These are phyloP conservation scores for Phytopythium boreale DNA, from an alignment of 352 stramenopile genomes.

Conservation along the genomic window DNA sequence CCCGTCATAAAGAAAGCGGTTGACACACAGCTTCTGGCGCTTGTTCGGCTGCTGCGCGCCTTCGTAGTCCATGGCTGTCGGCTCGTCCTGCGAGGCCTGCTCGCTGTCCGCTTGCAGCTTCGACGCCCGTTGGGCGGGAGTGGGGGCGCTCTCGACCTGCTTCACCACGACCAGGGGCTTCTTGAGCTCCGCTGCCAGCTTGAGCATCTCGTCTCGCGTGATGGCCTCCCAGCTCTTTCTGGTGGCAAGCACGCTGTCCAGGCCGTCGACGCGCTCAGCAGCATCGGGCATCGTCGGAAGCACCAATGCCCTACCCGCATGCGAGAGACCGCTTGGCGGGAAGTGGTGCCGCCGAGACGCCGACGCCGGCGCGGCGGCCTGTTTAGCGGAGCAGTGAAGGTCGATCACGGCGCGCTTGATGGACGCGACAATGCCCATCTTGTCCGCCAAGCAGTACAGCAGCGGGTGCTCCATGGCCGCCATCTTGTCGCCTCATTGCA, in stretches of 20 bases:
- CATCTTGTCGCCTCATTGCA: constrained; percentile 19
- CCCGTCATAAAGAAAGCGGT: constrained; percentile 70
- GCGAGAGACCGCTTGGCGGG: too few relatives aligned
- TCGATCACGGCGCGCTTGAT: constrained; percentile 63
- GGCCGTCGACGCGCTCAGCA: constrained; percentile 2
- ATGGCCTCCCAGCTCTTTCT: constrained; percentile 56
- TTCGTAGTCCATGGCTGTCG: not conserved
- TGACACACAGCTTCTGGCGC: not conserved
- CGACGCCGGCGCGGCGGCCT: constrained; percentile 13
- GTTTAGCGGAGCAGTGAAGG: constrained; percentile 44
- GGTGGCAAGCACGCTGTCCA: constrained; percentile 44
- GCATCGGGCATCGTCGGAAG: not conserved
- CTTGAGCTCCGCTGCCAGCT: constrained; percentile 41
- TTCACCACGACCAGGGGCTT: constrained; percentile 27
- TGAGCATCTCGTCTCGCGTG: constrained; percentile 66
- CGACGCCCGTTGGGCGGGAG: not conserved
- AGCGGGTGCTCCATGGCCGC: constrained; percentile 24
- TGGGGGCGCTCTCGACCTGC: not conserved
- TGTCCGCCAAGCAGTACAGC: constrained; percentile 49
- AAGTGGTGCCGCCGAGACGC: constrained; percentile 18
- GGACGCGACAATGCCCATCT: constrained; percentile 42
- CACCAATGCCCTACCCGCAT: not conserved
- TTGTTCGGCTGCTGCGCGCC: not conserved
- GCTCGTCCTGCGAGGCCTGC: not conserved
- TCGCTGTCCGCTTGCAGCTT: not conserved